Evolutionary conservation across 2,329 filamentous ascomycete species (phyloP).

Genomic region (Trichoderma asperellum): DNA sequence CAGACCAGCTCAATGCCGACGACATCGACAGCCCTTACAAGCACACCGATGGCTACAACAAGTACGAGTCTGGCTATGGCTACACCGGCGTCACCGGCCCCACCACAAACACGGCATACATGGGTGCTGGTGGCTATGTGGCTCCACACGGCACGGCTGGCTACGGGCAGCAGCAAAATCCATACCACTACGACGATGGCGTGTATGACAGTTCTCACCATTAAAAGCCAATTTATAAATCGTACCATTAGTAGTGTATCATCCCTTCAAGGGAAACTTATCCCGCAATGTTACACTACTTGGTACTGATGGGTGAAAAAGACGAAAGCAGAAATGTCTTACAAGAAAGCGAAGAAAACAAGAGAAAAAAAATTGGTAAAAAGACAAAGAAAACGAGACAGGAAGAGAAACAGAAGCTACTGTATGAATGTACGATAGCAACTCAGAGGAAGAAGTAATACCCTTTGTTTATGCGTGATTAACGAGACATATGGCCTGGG

Average conservation of each 20-base stretch:
- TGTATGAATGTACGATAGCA: constrained; percentile 10
- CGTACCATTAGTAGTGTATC: neutral
- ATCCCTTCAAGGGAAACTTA: neutral
- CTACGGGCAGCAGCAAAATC: constrained; percentile 30
- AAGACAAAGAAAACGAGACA: neutral
- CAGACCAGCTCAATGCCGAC: constrained; percentile 47
- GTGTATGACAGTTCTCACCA: constrained; percentile 40
- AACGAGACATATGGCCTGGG: neutral
- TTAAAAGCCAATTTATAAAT: neutral
- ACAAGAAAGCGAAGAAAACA: neutral
- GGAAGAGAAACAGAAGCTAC: neutral
- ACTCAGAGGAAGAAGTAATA: neutral
- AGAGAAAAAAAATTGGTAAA: neutral
- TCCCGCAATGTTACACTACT: neutral
- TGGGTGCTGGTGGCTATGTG: constrained; percentile 17
- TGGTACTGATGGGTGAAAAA: neutral
- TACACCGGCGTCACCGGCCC: constrained; percentile 20
- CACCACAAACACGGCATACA: constrained; percentile 6
- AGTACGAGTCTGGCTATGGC: constrained; percentile 38
- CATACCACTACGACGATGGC: constrained; percentile 46
- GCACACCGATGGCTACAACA: constrained; percentile 36
- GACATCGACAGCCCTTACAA: constrained; percentile 40
- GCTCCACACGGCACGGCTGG: constrained; percentile 23
- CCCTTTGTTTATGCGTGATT: neutral
- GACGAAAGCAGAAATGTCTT: neutral